These are phyloP conservation scores for Trichopus zeylanicus DNA, from an alignment of 116 monocot species.

Conservation along the genomic window DNA sequence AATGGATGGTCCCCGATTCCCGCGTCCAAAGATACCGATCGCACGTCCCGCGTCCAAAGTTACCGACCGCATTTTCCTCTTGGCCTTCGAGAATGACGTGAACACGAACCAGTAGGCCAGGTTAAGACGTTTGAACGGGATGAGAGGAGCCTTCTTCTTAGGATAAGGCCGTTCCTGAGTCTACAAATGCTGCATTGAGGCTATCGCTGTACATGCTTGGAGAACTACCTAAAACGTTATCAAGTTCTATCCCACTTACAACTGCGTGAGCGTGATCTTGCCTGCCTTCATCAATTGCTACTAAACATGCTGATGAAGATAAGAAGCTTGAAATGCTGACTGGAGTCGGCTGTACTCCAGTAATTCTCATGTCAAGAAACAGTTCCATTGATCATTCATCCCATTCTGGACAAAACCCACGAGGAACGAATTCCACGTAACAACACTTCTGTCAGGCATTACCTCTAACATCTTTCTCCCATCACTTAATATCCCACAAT, in stretches of 20 bases:
- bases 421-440: constrained; percentile 52
- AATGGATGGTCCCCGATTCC: too few relatives aligned
- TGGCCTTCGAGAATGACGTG: too few relatives aligned
- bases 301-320: constrained; percentile 32
- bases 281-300: constrained; percentile 30
- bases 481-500: constrained; percentile 28
- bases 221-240: constrained; percentile 32
- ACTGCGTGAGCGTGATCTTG: constrained; percentile 45
- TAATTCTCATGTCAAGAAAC: constrained; percentile 30
- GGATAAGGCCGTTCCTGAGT: constrained; percentile 20
- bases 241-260: constrained; percentile 28
- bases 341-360: constrained; percentile 27
- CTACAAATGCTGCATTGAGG: constrained; percentile 17
- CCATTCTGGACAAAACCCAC: constrained; percentile 33
- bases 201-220: constrained; percentile 16
- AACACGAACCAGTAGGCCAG: too few relatives aligned
- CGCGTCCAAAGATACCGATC: too few relatives aligned
- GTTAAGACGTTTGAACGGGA: constrained; percentile 9
- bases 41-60: too few relatives aligned
- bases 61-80: too few relatives aligned
- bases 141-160: constrained; percentile 13
- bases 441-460: constrained; percentile 23
- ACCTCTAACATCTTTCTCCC: constrained; percentile 13
- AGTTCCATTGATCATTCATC: constrained; percentile 16
- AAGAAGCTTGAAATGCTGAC: constrained; percentile 35